A percentile compares a stretch with the other conserved stretches of the same genome.
phyloP scores from a whole-genome alignment of 345 rosid genomes.

The Mercurialis annua region DNA sequence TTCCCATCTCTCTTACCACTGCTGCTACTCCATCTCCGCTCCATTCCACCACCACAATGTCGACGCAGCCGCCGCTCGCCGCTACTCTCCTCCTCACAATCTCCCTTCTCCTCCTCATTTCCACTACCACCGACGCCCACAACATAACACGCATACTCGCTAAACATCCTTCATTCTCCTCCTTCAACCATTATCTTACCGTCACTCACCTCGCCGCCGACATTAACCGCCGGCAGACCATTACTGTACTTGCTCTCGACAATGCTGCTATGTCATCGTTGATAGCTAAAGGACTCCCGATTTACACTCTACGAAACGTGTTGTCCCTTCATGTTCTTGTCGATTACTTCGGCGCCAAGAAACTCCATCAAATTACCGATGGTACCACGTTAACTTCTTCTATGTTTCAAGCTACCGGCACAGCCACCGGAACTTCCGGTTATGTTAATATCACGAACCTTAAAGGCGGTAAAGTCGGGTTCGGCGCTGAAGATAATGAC shows the following conservation, averaged over 20 bases:
- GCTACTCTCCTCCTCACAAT: slow-evolving; percentile 6
- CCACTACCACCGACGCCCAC: slow-evolving; percentile 18
- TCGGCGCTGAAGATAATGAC: slow-evolving; percentile 17
- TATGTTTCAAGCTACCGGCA: slow-evolving; percentile 35
- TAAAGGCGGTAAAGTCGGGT: slow-evolving; percentile 28
- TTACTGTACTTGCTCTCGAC: slow-evolving; percentile 33
- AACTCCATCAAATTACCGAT: slow-evolving; percentile 30
- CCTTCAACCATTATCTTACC: slow-evolving; percentile 35
- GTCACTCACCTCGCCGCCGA: slow-evolving; percentile 32
- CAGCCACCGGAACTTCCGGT: slow-evolving; percentile 28
- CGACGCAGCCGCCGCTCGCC: slow-evolving; percentile 19
- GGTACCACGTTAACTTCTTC: slow-evolving; percentile 23
- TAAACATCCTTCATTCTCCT: slow-evolving; percentile 32
- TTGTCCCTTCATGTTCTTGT: slow-evolving; percentile 32
- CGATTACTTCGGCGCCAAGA: slow-evolving; percentile 32
- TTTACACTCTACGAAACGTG: slow-evolving; percentile 26
- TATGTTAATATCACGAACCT: slow-evolving; percentile 29
- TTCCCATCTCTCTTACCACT: slow-evolving; percentile 7
- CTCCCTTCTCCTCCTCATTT: slow-evolving; percentile 16
- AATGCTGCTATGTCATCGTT: slow-evolving; percentile 31
- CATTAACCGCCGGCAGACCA: slow-evolving; percentile 35
- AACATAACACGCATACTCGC: slow-evolving; percentile 30
- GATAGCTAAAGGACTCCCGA: slow-evolving; percentile 14
- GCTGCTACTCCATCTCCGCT: neutral
- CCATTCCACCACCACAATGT: slow-evolving; percentile 29